Percentiles rank a stretch among this genome's conserved stretches.
These are phyloP conservation scores for Fraxinus quadrangulata DNA, from an alignment of 257 asterid species.

Conservation along the genomic window DNA sequence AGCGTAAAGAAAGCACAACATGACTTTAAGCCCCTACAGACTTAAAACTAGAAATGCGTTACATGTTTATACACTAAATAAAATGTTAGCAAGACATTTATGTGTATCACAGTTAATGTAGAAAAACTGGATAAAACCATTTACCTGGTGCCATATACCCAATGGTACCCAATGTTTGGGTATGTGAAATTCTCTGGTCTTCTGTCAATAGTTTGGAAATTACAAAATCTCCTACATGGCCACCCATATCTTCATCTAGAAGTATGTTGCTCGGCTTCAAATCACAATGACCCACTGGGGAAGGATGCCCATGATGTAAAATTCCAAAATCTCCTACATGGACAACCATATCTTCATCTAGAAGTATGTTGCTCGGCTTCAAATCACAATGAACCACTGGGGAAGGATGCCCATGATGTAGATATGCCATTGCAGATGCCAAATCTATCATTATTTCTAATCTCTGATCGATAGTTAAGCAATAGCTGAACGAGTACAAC, in stretches of 20 bases:
- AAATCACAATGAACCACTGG: slow-evolving; percentile 1
- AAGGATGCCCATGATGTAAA: not conserved
- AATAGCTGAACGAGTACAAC: not conserved
- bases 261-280: slow-evolving; percentile 2
- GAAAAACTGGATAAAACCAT: not conserved
- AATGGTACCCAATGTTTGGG: not conserved
- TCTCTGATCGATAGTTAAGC: slow-evolving; percentile 3
- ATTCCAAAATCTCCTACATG: not conserved
- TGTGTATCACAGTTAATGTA: not conserved
- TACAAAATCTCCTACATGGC: not conserved
- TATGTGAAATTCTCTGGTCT: not conserved
- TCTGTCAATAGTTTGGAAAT: not conserved
- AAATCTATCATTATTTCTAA: slow-evolving; percentile 10
- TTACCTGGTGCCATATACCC: slow-evolving; percentile 1
- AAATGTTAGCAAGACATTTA: not conserved
- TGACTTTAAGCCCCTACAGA: too few relatives aligned
- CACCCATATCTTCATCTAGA: slow-evolving; percentile 6
- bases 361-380: not conserved
- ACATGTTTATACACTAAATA: too few relatives aligned
- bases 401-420: not conserved
- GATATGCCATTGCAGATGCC: not conserved
- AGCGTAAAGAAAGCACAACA: too few relatives aligned
- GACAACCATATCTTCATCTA: slow-evolving; percentile 8
- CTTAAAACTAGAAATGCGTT: too few relatives aligned
- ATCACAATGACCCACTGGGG: not conserved